Base-by-base conservation (phyloP, 2,329 filamentous ascomycete genomes). In the Xylariales sp. region DNA sequence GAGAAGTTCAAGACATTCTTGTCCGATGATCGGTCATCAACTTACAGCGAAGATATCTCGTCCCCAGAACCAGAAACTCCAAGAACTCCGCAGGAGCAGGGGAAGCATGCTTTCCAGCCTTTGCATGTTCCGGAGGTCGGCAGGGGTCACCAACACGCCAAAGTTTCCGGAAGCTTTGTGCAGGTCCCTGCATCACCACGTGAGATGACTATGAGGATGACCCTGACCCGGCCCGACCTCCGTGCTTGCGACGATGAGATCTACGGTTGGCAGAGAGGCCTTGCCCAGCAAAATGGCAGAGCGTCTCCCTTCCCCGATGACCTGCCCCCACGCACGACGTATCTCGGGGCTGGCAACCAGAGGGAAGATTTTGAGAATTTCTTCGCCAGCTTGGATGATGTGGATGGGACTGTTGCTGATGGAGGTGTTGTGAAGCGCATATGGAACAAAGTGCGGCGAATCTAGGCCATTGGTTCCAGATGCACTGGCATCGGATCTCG, bases 191-290 rank as follows among this genome's bases (percentile, higher is more conserved):
- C 72, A 0, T 72, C 74, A 23, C 83, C 78, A 39, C 77, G 90
- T 23, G 90, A 97, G 60, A 96, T 96, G 90, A 97, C 93, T 3
- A 66, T 97, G 33, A 86, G 90, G 33, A 95, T 97, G 89, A 97
- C 91, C 0, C 74, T 97, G 38, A 97, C 93, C 4, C 74, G 90
- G 32, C 87, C 89, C 0, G 91, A 97, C 56, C 72, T 97, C 33
- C 81, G 89, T 29, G 82, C 83, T 5, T 72, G 82, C 45, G 85
- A 91, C 44, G 78, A 83, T 10, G 72, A 82, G 43, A 72, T 87
- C 13, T 87, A 89, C 51, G 80, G 80, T 29, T 86, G 81, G 79
- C 77, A 83, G 52, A 65, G 65, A 21, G 49, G 52, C 25, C 53
- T 40, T n/a, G 42, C 50, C 14, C 53, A 59, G 59, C 42, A 48